Percentiles rank a stretch among this genome's conserved stretches.
phyloP scores from a whole-genome alignment of 306 rosid genomes.

The Alnus glutinosa region DNA sequence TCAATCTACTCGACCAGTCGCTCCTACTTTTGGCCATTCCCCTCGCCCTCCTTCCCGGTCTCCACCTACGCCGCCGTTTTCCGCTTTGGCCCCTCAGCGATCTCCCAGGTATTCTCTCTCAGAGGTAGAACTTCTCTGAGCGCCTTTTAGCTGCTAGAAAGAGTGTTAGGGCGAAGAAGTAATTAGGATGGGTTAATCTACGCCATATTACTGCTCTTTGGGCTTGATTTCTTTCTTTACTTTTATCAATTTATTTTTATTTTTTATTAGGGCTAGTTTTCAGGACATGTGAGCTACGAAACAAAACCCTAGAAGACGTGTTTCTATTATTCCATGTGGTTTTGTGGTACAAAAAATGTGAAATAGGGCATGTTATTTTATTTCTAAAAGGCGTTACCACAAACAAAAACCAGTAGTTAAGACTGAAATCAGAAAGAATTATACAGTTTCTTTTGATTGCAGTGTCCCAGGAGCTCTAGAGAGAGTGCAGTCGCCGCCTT shows the following conservation, averaged over 20 bases:
- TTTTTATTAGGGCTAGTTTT: neutral
- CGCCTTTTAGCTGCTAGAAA: neutral
- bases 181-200: neutral
- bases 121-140: neutral
- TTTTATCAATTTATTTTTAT: neutral
- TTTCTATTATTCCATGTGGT: no score
- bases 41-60: slow-evolving; percentile 37
- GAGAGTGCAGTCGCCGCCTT: slow-evolving; percentile 11
- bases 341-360: no score
- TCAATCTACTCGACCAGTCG: slow-evolving; percentile 29
- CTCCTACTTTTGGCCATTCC: slow-evolving; percentile 41
- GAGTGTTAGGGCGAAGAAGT: neutral
- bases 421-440: neutral
- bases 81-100: slow-evolving; percentile 16
- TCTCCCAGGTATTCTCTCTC: slow-evolving; percentile 34
- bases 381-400: neutral
- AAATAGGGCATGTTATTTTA: no score
- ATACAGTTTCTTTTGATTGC: neutral
- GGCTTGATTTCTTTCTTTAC: neutral
- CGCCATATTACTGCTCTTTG: neutral
- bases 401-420: neutral
- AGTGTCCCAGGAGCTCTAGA: slow-evolving; percentile 25
- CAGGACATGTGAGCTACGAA: neutral
- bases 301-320: neutral
- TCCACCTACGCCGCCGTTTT: slow-evolving; percentile 17